Conservation (phyloP, 2,329 filamentous ascomycete species). For the Drechslera avenae region DNA sequence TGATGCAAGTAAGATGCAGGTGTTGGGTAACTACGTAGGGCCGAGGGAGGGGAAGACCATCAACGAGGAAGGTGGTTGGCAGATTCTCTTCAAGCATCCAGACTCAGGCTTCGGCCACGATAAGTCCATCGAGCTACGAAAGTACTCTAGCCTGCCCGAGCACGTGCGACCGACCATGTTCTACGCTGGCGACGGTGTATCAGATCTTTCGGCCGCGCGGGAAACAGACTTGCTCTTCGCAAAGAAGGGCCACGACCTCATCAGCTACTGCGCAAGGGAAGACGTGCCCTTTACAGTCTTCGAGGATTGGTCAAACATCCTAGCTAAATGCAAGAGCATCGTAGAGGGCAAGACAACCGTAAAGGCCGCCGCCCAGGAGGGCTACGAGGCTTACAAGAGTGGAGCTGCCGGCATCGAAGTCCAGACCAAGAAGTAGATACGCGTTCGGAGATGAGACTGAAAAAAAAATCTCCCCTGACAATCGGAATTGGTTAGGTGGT, state of each 20-base stretch:
- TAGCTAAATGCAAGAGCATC: conserved; percentile 76
- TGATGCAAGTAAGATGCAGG: conserved; percentile 77
- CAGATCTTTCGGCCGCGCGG: conserved; percentile 68
- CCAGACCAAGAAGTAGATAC: conserved; percentile 23
- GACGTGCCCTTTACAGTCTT: conserved; percentile 88
- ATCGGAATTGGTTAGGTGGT: neutral
- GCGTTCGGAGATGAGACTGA: neutral
- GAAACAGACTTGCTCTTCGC: conserved; percentile 95
- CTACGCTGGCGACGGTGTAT: conserved; percentile 72
- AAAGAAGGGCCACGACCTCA: conserved; percentile 87
- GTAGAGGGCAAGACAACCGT: conserved; percentile 71
- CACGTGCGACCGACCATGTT: conserved; percentile 78
- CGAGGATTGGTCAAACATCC: conserved; percentile 80
- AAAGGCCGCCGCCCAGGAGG: conserved; percentile 68
- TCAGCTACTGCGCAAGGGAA: conserved; percentile 83
- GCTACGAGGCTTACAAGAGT: conserved; percentile 54
- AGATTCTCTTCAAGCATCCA: conserved; percentile 80
- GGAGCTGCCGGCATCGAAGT: conserved; percentile 48
- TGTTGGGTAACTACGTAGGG: conserved; percentile 84
- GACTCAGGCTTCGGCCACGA: conserved; percentile 94
- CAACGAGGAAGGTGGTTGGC: conserved; percentile 82
- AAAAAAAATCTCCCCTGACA: neutral
- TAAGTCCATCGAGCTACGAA: conserved; percentile 89
- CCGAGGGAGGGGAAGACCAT: conserved; percentile 74
- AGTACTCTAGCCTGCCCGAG: conserved; percentile 75